phyloP scores from a whole-genome alignment of 2,329 filamentous ascomycete species.

The Phyllosticta paracitricarpa region DNA sequence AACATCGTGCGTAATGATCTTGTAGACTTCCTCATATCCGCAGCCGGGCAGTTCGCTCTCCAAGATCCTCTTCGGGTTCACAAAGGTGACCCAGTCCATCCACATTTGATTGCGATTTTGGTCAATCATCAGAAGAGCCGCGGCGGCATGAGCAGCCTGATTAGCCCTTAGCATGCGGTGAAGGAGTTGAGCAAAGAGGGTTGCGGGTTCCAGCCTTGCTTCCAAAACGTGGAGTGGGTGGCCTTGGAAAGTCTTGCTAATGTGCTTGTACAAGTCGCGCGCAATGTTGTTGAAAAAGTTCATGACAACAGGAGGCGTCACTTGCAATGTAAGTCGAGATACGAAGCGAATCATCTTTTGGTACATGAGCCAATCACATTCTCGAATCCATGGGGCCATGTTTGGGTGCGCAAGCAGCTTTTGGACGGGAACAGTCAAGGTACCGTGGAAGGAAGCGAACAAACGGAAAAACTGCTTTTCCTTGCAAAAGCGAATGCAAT shows the following conservation, averaged over 20 bases:
- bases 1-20: conserved; percentile 50
- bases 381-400: conserved; percentile 84
- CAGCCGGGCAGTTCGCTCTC: conserved; percentile 47
- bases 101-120: conserved; percentile 94
- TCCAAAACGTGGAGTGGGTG: conserved; percentile 77
- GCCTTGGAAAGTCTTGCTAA: conserved; percentile 67
- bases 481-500: conserved; percentile 91
- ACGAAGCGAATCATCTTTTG: conserved; percentile 94
- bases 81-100: conserved; percentile 67
- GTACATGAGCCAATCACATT: conserved; percentile 92
- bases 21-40: conserved; percentile 46
- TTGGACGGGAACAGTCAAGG: conserved; percentile 90
- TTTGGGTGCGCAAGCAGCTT: conserved; percentile 76
- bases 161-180: conserved; percentile 87
- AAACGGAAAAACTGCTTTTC: conserved; percentile 95
- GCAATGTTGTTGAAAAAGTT: conserved; percentile 83
- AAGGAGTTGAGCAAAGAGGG: conserved; percentile 76
- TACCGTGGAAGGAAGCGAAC: conserved; percentile 91
- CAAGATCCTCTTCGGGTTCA: conserved; percentile 47
- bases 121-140: conserved; percentile 81
- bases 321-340: conserved; percentile 78
- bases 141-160: conserved; percentile 83
- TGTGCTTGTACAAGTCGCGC: conserved; percentile 67
- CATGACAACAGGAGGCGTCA: conserved; percentile 78
- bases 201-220: conserved; percentile 80